Evolutionary conservation across 768 basidiomycete species (phyloP), one percentile per base, ranked within the genome.

Genomic region (Tulasnella sp.): DNA sequence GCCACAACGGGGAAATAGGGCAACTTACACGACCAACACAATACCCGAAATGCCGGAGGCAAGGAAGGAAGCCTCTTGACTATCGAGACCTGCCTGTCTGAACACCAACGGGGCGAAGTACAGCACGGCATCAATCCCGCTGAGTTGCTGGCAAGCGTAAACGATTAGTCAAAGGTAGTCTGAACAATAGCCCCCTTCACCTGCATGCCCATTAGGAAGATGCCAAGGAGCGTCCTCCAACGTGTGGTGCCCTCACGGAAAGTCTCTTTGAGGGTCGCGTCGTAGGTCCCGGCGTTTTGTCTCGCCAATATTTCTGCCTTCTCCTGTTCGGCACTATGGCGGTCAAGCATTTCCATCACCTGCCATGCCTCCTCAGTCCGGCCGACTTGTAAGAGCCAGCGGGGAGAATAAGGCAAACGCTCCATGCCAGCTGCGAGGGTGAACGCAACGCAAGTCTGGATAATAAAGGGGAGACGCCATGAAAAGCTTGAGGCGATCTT

Each of bases 11-110:
- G 21, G 23, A 29, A 1, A 46, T 15, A 8, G 19, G 19, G 17
- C 15, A 17, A 34, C 57, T 29, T 27, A 49, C 35, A 66, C 66
- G 17, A 77, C 59, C 58, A 72, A 73, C 34, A 75, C 61, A 37
- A 78, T 67, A 29, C 76, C 77, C 1, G 74, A 73, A 11, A 77
- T 68, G 3, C 75, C 78, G 1, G 75, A 75, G 0, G 75, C 75
- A 32, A 77, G 68, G 66, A 78, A 77, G 2, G 74, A 70, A 2
- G 75, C 71, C n/a, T 71, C 69, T n/a, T 66, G 65, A 2, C 69
- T 69, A 11, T 71, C 70, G n/a, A 78, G 70, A n/a, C 77, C 74
- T 7, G 74, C 74, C 60, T 77, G 76, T 2, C 70, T 64, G 61
- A 78, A 78, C 11, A 77, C 67, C 7, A 73, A 68, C 0, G 77